Percentiles rank a stretch among this genome's conserved stretches.
These are phyloP conservation scores for Pichia sp. DNA, from an alignment of 1,139 yeast genomes.

Conservation along the genomic window DNA sequence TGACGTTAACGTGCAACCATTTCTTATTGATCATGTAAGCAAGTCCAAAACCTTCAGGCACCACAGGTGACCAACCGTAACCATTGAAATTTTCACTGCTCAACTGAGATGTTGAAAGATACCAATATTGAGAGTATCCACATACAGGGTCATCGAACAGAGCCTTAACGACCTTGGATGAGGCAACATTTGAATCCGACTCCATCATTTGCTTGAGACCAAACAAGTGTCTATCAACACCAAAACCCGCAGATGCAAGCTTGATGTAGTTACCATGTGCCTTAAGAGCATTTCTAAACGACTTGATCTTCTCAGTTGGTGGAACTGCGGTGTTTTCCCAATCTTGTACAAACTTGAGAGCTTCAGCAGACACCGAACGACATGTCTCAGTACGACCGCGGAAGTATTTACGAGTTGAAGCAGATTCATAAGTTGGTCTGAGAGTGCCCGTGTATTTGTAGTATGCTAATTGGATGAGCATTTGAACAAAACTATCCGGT, in stretches of 20 bases:
- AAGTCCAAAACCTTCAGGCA: slow-evolving; percentile 88
- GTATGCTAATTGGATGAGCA: slow-evolving; percentile 69
- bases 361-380: slow-evolving; percentile 75
- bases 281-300: slow-evolving; percentile 66
- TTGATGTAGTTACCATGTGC: slow-evolving; percentile 71
- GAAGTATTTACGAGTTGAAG: slow-evolving; percentile 84
- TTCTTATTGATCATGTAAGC: slow-evolving; percentile 90
- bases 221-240: slow-evolving; percentile 90
- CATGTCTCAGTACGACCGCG: slow-evolving; percentile 97
- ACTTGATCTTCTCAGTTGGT: slow-evolving; percentile 51
- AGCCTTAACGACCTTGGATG: slow-evolving; percentile 54
- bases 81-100: slow-evolving; percentile 86
- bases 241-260: slow-evolving; percentile 79
- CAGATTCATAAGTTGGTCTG: slow-evolving; percentile 94
- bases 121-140: slow-evolving; percentile 80
- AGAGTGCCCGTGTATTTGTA: slow-evolving; percentile 74
- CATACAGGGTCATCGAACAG: slow-evolving; percentile 73
- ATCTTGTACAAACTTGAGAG: slow-evolving; percentile 64
- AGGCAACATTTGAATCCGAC: slow-evolving; percentile 30
- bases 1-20: slow-evolving; percentile 81
- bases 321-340: slow-evolving; percentile 60
- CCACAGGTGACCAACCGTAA: slow-evolving; percentile 96
- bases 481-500: slow-evolving; percentile 74
- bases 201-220: slow-evolving; percentile 70
- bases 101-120: slow-evolving; percentile 80